phyloP scores from a whole-genome alignment of 192 early-diverging fungal genomes.

The Geranomyces michiganensis region DNA sequence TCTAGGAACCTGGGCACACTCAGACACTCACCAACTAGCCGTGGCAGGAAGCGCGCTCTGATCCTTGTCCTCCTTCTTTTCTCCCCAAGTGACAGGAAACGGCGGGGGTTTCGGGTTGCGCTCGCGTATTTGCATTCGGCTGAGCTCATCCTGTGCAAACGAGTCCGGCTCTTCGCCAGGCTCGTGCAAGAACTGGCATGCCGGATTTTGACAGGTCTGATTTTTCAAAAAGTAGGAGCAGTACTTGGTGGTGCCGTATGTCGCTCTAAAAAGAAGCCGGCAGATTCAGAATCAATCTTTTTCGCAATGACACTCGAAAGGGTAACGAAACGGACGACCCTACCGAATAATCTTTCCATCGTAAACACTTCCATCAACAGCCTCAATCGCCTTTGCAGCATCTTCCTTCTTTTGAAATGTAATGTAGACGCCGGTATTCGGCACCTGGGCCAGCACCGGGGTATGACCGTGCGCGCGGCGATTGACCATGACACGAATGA shows the following conservation, averaged over 20 bases:
- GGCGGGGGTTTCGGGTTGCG: slow-evolving; percentile 47
- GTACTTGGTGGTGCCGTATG: slow-evolving; percentile 98
- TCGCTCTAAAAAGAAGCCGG: slow-evolving; percentile 62
- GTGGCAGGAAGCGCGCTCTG: slow-evolving; percentile 52
- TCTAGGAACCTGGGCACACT: background rate
- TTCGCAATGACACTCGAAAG: background rate
- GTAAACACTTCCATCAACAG: slow-evolving; percentile 84
- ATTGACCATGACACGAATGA: slow-evolving; percentile 91
- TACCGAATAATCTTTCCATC: slow-evolving; percentile 86
- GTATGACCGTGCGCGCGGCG: slow-evolving; percentile 60
- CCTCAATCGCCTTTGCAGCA: slow-evolving; percentile 88
- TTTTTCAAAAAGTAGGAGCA: slow-evolving; percentile 93
- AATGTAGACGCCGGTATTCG: slow-evolving; percentile 82
- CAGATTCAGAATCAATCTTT: background rate
- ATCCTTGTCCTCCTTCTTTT: slow-evolving; percentile 44
- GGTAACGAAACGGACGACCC: no score
- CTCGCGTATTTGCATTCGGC: slow-evolving; percentile 46
- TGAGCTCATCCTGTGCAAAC: slow-evolving; percentile 86
- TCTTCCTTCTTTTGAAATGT: slow-evolving; percentile 92
- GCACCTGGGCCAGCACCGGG: slow-evolving; percentile 52
- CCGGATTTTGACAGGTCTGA: slow-evolving; percentile 88
- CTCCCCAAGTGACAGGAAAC: slow-evolving; percentile 36
- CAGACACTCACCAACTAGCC: slow-evolving; percentile 47
- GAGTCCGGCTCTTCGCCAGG: slow-evolving; percentile 80
- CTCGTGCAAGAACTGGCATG: slow-evolving; percentile 92